A percentile compares a stretch with the other conserved stretches of the same genome.
Conservation (phyloP, 2,329 filamentous ascomycete species). For the Stagonosporopsis tanaceti region DNA sequence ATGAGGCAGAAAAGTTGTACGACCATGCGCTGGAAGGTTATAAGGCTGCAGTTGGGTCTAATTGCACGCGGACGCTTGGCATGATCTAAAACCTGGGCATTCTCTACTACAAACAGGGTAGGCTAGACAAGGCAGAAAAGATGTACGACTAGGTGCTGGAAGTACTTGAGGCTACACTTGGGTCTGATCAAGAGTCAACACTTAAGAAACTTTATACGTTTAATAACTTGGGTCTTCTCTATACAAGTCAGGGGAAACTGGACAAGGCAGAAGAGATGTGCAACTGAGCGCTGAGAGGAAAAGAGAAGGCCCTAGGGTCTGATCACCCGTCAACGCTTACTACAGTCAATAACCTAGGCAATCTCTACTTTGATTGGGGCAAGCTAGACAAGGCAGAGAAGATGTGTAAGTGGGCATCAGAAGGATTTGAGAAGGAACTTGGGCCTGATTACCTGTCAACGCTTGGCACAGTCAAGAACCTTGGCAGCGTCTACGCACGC, state of each 20-base stretch:
- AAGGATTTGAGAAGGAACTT: too few relatives aligned
- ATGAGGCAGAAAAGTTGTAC: conserved; percentile 26
- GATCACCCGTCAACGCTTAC: too few relatives aligned
- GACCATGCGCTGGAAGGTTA: background rate
- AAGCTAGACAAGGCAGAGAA: background rate
- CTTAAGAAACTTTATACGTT: too few relatives aligned
- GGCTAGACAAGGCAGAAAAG: background rate
- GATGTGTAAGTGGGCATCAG: background rate
- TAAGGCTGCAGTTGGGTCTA: background rate
- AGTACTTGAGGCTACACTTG: too few relatives aligned
- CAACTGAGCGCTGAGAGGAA: background rate
- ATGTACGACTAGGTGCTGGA: background rate
- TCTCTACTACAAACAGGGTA: background rate
- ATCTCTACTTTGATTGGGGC: background rate
- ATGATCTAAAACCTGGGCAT: background rate
- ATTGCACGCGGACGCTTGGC: too few relatives aligned
- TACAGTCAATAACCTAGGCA: background rate
- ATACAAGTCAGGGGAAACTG: too few relatives aligned
- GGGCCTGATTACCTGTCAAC: too few relatives aligned
- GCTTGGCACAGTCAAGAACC: too few relatives aligned
- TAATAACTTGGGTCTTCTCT: too few relatives aligned
- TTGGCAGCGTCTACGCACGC: too few relatives aligned
- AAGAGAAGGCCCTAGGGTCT: too few relatives aligned
- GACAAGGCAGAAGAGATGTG: background rate
- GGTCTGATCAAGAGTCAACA: too few relatives aligned